phyloP scores from a whole-genome alignment of 495 filamentous ascomycete species.

The Aspergillus cristatus region DNA sequence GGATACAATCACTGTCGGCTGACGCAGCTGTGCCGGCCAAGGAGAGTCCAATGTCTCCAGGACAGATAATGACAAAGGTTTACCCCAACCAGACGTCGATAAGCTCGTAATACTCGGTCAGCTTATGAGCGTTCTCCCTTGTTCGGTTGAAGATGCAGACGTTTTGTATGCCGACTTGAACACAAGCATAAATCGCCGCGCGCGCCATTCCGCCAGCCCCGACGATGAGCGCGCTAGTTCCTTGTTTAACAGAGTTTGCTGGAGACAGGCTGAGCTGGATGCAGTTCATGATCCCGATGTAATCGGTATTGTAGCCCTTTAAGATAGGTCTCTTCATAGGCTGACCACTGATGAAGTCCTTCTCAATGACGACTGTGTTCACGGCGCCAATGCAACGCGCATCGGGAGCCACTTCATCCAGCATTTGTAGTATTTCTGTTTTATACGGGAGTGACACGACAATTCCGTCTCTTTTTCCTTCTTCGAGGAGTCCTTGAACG shows the following conservation, averaged over 20 bases:
- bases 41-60: conserved; percentile 37
- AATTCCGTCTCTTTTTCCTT: conserved; percentile 52
- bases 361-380: conserved; percentile 54
- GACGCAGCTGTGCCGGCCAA: conserved; percentile 41
- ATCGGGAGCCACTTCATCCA: conserved; percentile 52
- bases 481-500: conserved; percentile 43
- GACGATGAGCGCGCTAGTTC: conserved; percentile 42
- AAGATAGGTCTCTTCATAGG: too few relatives aligned
- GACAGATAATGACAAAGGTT: too few relatives aligned
- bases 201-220: conserved; percentile 57
- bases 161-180: conserved; percentile 43
- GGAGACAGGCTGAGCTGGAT: conserved; percentile 47
- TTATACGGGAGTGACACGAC: conserved; percentile 58
- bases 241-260: conserved; percentile 31
- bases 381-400: conserved; percentile 53
- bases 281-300: conserved; percentile 53
- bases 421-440: conserved; percentile 47
- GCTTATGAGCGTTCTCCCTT: conserved; percentile 46
- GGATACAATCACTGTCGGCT: conserved; percentile 58
- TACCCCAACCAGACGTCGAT: too few relatives aligned
- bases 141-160: conserved; percentile 56
- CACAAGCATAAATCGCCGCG: conserved; percentile 54
- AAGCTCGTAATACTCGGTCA: conserved; percentile 34
- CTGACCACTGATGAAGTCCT: conserved; percentile 20
- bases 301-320: conserved; percentile 57